Base-by-base conservation (phyloP, 805 yeast genomes). In the Myxozyma sirexii region DNA sequence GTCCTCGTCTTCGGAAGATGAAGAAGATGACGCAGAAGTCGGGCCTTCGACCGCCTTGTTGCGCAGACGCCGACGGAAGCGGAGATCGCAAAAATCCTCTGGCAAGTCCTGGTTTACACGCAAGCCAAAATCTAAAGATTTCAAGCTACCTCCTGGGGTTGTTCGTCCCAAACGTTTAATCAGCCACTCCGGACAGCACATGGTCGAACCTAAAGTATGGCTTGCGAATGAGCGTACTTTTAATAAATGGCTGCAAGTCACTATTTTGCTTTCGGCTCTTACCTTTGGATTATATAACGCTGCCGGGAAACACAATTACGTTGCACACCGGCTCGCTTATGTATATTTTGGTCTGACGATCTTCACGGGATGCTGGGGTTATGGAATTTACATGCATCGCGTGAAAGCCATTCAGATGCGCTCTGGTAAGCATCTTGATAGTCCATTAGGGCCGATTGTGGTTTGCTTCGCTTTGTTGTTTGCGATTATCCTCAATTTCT, bases 181-280 rank as follows among this genome's bases (percentile, higher is more conserved):
- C 68, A 88, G 92, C 70, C 91, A 91, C 72, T 86, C 92, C 27
- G 97, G 97, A 6, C 94, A 97, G 1, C 83, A 91, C 57, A 91
- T 88, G 75, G 92, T 94, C 59, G 99, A 94, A 77, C 96, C 98
- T 31, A 94, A 94, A 72, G 99, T 94, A 13, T 94, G 98, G 97
- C 80, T 94, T 65, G 99, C 99, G 29, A 94, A 94, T 71, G 99
- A 94, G 77, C 87, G 99, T 74, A 94, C 99, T 2, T 93, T 92
- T 77, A 87, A 90, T 78, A 83, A 96, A 74, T 94, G 99, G 99
- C 79, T 94, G 66, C 91, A 87, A 63, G 93, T 93, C 23, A 88
- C 96, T 13, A 84, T 96, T 0, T 77, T 94, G 71, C 80, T 94
- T 67, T 85, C 96, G 21, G 85, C 92, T 0, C 76, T 94, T 68